Conservation (phyloP, 352 stramenopile species). For the Halophytophthora batemanensis region DNA sequence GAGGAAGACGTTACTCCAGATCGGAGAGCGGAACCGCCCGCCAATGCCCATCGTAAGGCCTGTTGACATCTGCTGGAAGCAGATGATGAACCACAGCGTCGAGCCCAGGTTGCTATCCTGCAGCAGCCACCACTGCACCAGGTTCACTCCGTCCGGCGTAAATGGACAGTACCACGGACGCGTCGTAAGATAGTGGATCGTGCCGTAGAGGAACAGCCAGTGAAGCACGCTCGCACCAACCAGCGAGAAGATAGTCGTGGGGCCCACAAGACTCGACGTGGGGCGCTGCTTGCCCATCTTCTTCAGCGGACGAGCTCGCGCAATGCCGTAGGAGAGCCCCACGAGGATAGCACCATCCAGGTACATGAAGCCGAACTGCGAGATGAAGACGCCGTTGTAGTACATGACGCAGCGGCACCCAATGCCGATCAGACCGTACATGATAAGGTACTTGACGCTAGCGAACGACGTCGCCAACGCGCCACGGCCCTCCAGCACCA, state of each 20-base stretch:
- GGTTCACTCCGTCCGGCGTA: constrained; percentile 30
- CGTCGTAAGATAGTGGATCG: constrained; percentile 26
- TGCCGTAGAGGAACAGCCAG: constrained; percentile 36
- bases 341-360: constrained; percentile 61
- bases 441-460: constrained; percentile 84
- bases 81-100: constrained; percentile 26
- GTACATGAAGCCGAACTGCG: constrained; percentile 66
- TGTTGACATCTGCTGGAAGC: constrained; percentile 21
- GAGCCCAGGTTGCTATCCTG: constrained; percentile 40
- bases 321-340: constrained; percentile 63
- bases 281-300: constrained; percentile 25
- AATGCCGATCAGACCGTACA: constrained; percentile 77
- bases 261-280: constrained; percentile 61
- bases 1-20: constrained; percentile 34
- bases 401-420: constrained; percentile 52
- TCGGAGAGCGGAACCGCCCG: constrained; percentile 27
- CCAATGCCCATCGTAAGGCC: constrained; percentile 32
- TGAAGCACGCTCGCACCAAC: constrained; percentile 53
- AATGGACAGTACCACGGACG: constrained; percentile 47
- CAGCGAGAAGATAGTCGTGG: constrained; percentile 37
- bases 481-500: constrained; percentile 80
- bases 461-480: constrained; percentile 75
- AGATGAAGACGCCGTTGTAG: constrained; percentile 67
- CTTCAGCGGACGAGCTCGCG: constrained; percentile 43
- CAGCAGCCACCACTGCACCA: constrained; percentile 47